Evolutionary conservation across 176 grass and related monocot genomes (phyloP).

Genomic region (Areca catechu): DNA sequence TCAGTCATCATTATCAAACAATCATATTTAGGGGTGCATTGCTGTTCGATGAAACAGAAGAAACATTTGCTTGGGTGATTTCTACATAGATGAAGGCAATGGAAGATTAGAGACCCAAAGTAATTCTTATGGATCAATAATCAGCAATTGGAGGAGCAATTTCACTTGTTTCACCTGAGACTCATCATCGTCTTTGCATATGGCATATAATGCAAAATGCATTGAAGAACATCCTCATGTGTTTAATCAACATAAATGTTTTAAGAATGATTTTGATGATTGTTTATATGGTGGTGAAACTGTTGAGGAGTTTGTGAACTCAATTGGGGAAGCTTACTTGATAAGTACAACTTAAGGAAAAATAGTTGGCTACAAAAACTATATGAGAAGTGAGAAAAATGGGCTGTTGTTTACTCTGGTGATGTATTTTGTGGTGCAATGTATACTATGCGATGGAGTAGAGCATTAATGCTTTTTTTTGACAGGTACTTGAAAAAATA

Average conservation of each 20-base stretch:
- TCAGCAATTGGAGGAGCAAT: conserved; percentile 49
- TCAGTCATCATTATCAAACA: conserved; percentile 74
- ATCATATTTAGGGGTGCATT: conserved; percentile 72
- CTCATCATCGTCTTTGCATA: conserved; percentile 39
- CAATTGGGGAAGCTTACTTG: conserved; percentile 57
- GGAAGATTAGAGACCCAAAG: conserved; percentile 57
- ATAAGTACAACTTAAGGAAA: conserved; percentile 58
- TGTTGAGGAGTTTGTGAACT: conserved; percentile 51
- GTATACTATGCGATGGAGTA: conserved; percentile 27
- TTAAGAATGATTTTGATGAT: conserved; percentile 47
- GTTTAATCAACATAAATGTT: conserved; percentile 33
- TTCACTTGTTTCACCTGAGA: conserved; percentile 40
- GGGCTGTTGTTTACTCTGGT: conserved; percentile 41
- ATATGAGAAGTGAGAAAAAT: conserved; percentile 61
- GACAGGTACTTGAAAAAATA: too few relatives aligned
- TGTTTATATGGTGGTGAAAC: conserved; percentile 67
- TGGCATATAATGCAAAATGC: conserved; percentile 78
- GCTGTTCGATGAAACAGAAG: conserved; percentile 80
- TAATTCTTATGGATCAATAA: conserved; percentile 50
- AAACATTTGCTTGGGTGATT: conserved; percentile 83
- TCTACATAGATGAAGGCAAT: conserved; percentile 62
- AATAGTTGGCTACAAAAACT: conserved; percentile 50
- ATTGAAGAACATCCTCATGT: conserved; percentile 37
- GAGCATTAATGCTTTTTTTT: too few relatives aligned
- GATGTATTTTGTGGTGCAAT: conserved; percentile 61